Base-by-base conservation (phyloP, 768 basidiomycete species). In the Kwoniella mangroviensis region DNA sequence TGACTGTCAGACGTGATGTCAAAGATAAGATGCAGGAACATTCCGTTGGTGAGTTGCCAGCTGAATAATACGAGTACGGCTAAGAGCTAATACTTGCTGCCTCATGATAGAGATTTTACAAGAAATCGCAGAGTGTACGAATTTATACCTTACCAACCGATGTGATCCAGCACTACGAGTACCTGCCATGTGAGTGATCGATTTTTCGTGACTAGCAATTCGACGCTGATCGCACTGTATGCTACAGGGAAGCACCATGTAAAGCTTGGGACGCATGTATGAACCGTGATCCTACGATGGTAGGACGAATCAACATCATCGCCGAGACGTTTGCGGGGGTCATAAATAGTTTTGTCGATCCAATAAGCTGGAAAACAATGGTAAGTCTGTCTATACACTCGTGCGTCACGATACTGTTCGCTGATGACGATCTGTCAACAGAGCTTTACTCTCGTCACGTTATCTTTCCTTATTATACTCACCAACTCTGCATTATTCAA, bases 291-390 rank as follows among this genome's bases (percentile, higher is more conserved):
- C 93, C 95, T 65, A 89, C 90, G 21, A 89, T 90, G 51, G 88
- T 95, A 52, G 93, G 93, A 1, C 91, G 93, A 68, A 92, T 94
- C 69, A 90, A 88, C 76, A 91, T 99, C 73, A 90, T 92, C 54
- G 94, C 95, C 67, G 94, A 98, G 86, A 89, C 97, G 67, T 90
- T 98, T 83, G 96, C 93, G 63, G 95, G 97, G 79, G 91, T 98
- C 54, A 90, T 98, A 73, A 97, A 98, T 81, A 90, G 93, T 1
- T 99, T 99, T 80, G 92, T 98, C 15, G 96, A 99, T 80, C 91
- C 92, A 59, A 95, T 99, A 84, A 94, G 91, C 82, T 98, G 94
- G 93, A 97, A 95, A 85, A 94, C 94, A 13, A 85, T 98, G 83
- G 96, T 93, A 72, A 83, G 91, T 68, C 12, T 42, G 40, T 49